Evolutionary conservation across 345 rosid species (phyloP), one percentile per base, ranked within the genome.

Genomic region (Aquilaria yunnanensis): DNA sequence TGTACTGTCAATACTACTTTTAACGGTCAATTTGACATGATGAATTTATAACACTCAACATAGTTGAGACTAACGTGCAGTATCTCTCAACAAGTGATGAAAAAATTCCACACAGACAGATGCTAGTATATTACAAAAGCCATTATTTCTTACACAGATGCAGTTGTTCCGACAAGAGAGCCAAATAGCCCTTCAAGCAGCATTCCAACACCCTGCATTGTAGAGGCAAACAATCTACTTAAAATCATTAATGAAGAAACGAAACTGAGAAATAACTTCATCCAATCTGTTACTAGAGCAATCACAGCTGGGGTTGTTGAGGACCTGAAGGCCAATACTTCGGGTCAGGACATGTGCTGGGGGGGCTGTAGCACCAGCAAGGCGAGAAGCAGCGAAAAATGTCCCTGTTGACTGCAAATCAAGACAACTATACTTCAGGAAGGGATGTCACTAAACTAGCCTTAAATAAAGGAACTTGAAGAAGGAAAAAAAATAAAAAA

Each of bases 131-230:
- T 13, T 52, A 3, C 10, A 14, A 33, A 48, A 68, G 14, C 59
- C 37, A 37, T 30, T 16, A 51, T 55, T 51, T 59, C 97, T 77
- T 82, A 94, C 99, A 90, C 96, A 6, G 96, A 94, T 58, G 91
- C 99, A 29, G 99, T 90, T 30, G 87, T 85, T 41, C 97, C 99
- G 47, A 78, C 83, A 67, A 77, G 61, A 65, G 97, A 75, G 68
- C 99, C 99, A 71, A 94, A 88, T 60, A 94, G 72, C 55, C 99
- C 99, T 74, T 84, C 93, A 60, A 94, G 56, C 68, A 94, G 83
- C 78, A 85, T 75, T 59, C 96, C 83, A 34, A 94, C 23, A 64
- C 99, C 99, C 99, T 90, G 71, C 59, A 73, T 62, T 57, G 0
- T 13, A 33, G 49, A 56, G 23, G 32, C 59, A 45, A 43, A 52